These are phyloP conservation scores for Sphaerosporella brunnea DNA, from an alignment of 495 filamentous ascomycete genomes.

Conservation along the genomic window DNA sequence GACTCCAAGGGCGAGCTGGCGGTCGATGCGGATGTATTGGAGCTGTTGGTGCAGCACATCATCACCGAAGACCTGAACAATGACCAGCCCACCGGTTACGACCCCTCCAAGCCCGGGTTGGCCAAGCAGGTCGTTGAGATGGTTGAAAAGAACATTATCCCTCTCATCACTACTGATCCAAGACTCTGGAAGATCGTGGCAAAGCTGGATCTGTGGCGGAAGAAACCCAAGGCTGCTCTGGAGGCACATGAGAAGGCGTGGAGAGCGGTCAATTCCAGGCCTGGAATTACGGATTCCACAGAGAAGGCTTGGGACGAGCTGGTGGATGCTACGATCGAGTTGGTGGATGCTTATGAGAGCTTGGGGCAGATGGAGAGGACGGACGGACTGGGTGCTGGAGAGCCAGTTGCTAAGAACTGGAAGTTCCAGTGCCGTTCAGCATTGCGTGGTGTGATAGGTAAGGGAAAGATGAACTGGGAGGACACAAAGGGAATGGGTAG, in stretches of 20 bases:
- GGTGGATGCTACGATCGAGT: conserved; percentile 44
- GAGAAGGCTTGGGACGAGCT: conserved; percentile 40
- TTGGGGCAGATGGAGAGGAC: conserved; percentile 37
- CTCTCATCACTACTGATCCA: conserved; percentile 64
- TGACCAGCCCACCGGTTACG: conserved; percentile 9
- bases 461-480: conserved; percentile 71
- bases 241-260: conserved; percentile 78
- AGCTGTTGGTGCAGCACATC: conserved; percentile 51
- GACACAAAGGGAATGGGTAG: conserved; percentile 50
- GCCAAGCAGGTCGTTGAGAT: conserved; percentile 47
- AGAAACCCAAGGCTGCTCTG: conserved; percentile 49
- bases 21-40: conserved; percentile 56
- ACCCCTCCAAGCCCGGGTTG: conserved; percentile 22
- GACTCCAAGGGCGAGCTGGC: conserved; percentile 51
- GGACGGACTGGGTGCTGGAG: conserved; percentile 30
- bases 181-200: conserved; percentile 59
- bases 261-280: conserved; percentile 43
- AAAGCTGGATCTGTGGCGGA: conserved; percentile 49
- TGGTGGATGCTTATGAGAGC: conserved; percentile 49
- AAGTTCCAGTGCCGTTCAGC: conserved; percentile 74
- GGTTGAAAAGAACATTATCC: conserved; percentile 50
- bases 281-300: conserved; percentile 32
- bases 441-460: conserved; percentile 60
- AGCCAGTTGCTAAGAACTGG: conserved; percentile 49
- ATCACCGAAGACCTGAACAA: conserved; percentile 28